Conservation (phyloP, 352 stramenopile species). For the Globisporangium abappressorium region DNA sequence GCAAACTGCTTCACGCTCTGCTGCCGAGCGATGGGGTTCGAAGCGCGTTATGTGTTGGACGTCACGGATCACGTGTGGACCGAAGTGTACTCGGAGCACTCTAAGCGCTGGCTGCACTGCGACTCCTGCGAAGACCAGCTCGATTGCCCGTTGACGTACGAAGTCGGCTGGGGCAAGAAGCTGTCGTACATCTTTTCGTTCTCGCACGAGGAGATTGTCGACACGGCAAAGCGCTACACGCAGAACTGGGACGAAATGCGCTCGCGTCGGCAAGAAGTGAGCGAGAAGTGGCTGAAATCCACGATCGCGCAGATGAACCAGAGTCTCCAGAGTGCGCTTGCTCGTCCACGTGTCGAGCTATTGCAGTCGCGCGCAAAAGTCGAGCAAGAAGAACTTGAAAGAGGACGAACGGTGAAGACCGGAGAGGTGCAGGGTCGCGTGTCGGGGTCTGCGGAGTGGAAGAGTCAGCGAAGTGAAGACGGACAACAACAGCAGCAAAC, state of each 20-base stretch:
- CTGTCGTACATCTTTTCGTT: slow-evolving; percentile 92
- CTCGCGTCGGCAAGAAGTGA: slow-evolving; percentile 56
- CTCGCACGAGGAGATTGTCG: slow-evolving; percentile 84
- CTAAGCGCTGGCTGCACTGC: slow-evolving; percentile 90
- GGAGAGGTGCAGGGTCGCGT: slow-evolving; percentile 66
- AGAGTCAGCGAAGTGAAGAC: slow-evolving; percentile 64
- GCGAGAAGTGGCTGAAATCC: slow-evolving; percentile 54
- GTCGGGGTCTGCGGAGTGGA: slow-evolving; percentile 80
- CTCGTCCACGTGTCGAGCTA: slow-evolving; percentile 29
- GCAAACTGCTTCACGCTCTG: slow-evolving; percentile 93
- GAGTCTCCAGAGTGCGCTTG: slow-evolving; percentile 24
- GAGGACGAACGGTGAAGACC: slow-evolving; percentile 29
- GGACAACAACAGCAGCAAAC: slow-evolving; percentile 19
- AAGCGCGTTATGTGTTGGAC: slow-evolving; percentile 91
- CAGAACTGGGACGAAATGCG: slow-evolving; percentile 65
- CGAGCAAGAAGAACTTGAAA: slow-evolving; percentile 51
- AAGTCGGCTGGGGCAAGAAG: slow-evolving; percentile 94
- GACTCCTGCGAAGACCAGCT: slow-evolving; percentile 94
- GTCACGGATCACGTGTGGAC: slow-evolving; percentile 96
- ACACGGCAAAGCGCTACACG: slow-evolving; percentile 86
- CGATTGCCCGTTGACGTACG: slow-evolving; percentile 92
- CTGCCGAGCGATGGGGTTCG: slow-evolving; percentile 87
- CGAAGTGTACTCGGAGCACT: slow-evolving; percentile 85
- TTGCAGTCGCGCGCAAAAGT: slow-evolving; percentile 31
- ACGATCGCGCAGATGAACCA: slow-evolving; percentile 60